Evolutionary conservation across 192 early-diverging fungal species (phyloP).

Genomic region (Glomus cerebriforme): DNA sequence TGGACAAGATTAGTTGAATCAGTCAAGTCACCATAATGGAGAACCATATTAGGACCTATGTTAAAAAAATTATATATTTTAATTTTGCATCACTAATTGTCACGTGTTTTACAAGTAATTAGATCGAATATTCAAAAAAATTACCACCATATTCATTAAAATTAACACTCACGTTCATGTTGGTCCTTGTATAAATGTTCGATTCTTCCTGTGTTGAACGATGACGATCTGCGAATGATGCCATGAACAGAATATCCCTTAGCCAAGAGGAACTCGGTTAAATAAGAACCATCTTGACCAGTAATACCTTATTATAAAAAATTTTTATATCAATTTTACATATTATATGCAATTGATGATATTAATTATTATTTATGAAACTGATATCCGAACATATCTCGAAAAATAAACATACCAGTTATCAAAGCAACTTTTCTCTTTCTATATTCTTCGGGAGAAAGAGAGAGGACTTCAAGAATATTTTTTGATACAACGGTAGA

Average conservation of each 20-base stretch:
- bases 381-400: no score
- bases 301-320: slow-evolving; percentile 61
- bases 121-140: neutral
- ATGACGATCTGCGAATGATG: slow-evolving; percentile 79
- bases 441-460: slow-evolving; percentile 59
- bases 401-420: slow-evolving; percentile 47
- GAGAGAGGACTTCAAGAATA: slow-evolving; percentile 42
- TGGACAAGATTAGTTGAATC: slow-evolving; percentile 77
- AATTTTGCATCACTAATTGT: no score
- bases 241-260: slow-evolving; percentile 83
- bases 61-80: neutral
- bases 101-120: neutral
- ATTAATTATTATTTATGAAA: neutral
- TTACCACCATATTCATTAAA: neutral
- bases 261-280: slow-evolving; percentile 68
- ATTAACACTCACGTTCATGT: slow-evolving; percentile 58
- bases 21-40: slow-evolving; percentile 80
- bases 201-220: slow-evolving; percentile 84
- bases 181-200: slow-evolving; percentile 76
- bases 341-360: no score
- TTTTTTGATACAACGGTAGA: slow-evolving; percentile 2
- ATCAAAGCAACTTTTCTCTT: slow-evolving; percentile 63
- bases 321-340: neutral
- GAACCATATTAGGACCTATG: slow-evolving; percentile 64
- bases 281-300: slow-evolving; percentile 81